Conservation (phyloP, 164 flowering plant species). For the Magnolia sinica region DNA sequence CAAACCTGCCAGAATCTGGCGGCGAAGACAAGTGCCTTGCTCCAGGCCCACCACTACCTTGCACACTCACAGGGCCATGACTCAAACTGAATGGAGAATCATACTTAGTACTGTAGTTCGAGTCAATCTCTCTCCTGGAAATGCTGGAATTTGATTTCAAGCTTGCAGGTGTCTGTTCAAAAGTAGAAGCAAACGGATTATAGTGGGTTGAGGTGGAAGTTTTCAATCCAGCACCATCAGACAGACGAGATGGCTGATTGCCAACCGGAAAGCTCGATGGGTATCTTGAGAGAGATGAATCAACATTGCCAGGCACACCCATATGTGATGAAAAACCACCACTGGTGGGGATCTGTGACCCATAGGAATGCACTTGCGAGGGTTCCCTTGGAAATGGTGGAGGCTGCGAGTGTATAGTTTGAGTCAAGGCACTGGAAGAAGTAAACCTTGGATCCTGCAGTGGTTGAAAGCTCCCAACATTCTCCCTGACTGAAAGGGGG, state of each 20-base stretch:
- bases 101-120: conserved; percentile 19
- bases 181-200: conserved; percentile 73
- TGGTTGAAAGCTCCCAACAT: conserved; percentile 6
- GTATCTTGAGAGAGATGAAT: conserved; percentile 23
- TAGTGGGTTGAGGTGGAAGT: conserved; percentile 36
- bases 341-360: conserved; percentile 19
- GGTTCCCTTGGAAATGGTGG: conserved; percentile 20
- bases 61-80: conserved; percentile 27
- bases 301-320: conserved; percentile 25
- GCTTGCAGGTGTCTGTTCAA: conserved; percentile 49
- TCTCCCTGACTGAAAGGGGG: conserved; percentile 5
- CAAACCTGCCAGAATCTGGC: conserved; percentile 28
- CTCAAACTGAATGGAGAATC: conserved; percentile 25
- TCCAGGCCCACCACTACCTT: conserved; percentile 24
- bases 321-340: conserved; percentile 21
- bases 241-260: conserved; percentile 24
- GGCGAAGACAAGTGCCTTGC: conserved; percentile 30
- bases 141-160: conserved; percentile 39
- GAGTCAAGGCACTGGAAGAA: not conserved
- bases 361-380: conserved; percentile 18
- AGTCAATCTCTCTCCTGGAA: conserved; percentile 34
- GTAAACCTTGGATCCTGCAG: conserved; percentile 11
- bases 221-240: conserved; percentile 42
- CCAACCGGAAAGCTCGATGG: conserved; percentile 32
- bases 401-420: not conserved